These are phyloP conservation scores for Bromus sterilis DNA, from an alignment of 176 grass and related monocot genomes.

Conservation along the genomic window DNA sequence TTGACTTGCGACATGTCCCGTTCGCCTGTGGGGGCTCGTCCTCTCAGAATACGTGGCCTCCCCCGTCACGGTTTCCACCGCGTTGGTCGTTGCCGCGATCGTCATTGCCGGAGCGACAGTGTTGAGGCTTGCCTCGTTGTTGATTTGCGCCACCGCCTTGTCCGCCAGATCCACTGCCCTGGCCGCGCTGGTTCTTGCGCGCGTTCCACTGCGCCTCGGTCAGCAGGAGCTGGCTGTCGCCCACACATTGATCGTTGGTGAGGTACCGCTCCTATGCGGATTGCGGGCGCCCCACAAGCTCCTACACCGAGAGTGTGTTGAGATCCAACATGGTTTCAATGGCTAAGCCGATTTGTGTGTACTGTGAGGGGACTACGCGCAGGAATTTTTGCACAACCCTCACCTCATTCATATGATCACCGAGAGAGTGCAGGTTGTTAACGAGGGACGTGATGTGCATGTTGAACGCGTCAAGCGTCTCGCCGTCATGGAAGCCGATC, in stretches of 20 bases:
- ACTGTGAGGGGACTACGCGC: neutral
- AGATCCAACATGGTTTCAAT: neutral
- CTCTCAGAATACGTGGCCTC: no score
- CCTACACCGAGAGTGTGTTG: neutral
- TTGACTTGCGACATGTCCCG: no score
- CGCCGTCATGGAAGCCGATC: neutral
- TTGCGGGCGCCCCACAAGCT: neutral
- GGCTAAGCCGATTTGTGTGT: neutral
- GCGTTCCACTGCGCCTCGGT: neutral
- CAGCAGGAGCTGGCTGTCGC: neutral
- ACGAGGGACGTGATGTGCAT: neutral
- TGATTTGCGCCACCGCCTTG: no score
- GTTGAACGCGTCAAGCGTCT: neutral
- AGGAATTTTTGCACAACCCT: neutral
- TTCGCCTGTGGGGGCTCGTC: no score
- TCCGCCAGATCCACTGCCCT: neutral
- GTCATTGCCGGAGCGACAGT: no score
- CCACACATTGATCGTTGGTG: neutral
- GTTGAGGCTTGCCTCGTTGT: no score
- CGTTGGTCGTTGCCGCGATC: no score
- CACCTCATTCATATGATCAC: neutral
- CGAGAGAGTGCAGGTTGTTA: accelerated
- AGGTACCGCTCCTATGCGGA: neutral
- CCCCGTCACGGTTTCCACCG: no score
- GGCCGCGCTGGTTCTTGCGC: neutral